Evolutionary conservation across 257 asterid species (phyloP).

Genomic region (Henckelia pumila): DNA sequence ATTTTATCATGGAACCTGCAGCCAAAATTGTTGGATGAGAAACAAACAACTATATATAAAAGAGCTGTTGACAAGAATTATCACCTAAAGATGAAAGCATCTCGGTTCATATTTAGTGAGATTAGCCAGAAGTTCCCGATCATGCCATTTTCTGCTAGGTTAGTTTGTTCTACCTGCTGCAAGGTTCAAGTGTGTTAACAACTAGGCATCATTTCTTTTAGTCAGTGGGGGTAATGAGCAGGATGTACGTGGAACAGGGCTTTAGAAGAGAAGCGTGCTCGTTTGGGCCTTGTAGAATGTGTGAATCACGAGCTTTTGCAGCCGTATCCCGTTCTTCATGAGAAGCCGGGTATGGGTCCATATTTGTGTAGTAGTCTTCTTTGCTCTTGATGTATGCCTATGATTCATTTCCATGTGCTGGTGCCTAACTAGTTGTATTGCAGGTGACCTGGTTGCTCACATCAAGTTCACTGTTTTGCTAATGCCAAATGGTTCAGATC

Average conservation of each 20-base stretch:
- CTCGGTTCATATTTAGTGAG: slow-evolving; percentile 88
- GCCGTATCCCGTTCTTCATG: slow-evolving; percentile 94
- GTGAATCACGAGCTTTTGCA: slow-evolving; percentile 89
- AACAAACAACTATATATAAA: slow-evolving; percentile 87
- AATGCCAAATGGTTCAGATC: slow-evolving; percentile 93
- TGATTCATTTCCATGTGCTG: background rate
- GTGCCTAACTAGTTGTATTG: slow-evolving; percentile 17
- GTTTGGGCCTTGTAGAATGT: slow-evolving; percentile 85
- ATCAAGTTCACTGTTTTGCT: slow-evolving; percentile 83
- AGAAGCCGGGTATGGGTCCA: slow-evolving; percentile 72
- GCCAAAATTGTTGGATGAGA: slow-evolving; percentile 88
- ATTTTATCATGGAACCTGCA: slow-evolving; percentile 28
- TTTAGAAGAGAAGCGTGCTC: slow-evolving; percentile 94
- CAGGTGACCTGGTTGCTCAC: slow-evolving; percentile 95
- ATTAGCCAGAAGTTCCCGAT: slow-evolving; percentile 84
- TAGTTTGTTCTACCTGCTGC: slow-evolving; percentile 17
- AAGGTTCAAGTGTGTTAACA: background rate
- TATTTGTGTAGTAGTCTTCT: background rate
- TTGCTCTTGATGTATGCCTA: background rate
- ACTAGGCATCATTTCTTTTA: background rate
- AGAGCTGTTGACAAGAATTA: slow-evolving; percentile 90
- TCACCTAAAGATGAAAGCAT: slow-evolving; percentile 88
- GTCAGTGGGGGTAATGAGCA: slow-evolving; percentile 5
- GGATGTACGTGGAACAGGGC: slow-evolving; percentile 48
- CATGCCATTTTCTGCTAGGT: slow-evolving; percentile 87